Base-by-base conservation (phyloP, 352 stramenopile genomes). In the Phytophthora hibernalis region DNA sequence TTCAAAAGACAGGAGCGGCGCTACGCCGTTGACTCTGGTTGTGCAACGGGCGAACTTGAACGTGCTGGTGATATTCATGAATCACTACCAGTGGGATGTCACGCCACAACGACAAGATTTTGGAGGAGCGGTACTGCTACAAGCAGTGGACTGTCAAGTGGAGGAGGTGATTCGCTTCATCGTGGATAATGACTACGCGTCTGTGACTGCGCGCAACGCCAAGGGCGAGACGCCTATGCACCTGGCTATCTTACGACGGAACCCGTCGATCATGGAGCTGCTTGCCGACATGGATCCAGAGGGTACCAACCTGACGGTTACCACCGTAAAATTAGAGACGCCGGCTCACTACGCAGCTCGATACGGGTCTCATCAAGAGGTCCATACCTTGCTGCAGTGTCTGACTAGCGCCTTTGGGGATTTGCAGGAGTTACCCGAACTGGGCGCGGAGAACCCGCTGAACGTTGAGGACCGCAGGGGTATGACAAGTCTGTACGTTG, bases 21-120 rank as follows among this genome's bases (percentile, higher is more conserved):
- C 48, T 1, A 54, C 68, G 18, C 52, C 68, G 12, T 40, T 76
- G 30, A 35, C 38, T 3, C 47, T 72, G 1, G 68, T 43, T 12
- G 33, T 68, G 7, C 42, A 57, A 22, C 42, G 40, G 10, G 26
- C 13, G 24, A 37, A 61, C 30, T 16, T 61, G 9, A 60, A 65
- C 8, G 33, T 72, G 20, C 33, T 76, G 45, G 51, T 65, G 37
- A 40, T 72, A 11, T 49, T 76, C 21, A 35, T 77, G 28, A 77
- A 77, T 43, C 69, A 77, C 37, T 51, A 73, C 35, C 53, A 59
- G 21, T 20, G 65, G 22, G 64, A 74, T 22, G 40, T 55, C 2
- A 74, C 59, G 12, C 31, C 58, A 5, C 40, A 54, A 28, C 64
- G 69, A 37, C 38, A 53, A 9, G 49, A 61, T 22, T 76, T 63